phyloP scores from a whole-genome alignment of 768 basidiomycete species.

The Boletus pseudo-olivaceus region DNA sequence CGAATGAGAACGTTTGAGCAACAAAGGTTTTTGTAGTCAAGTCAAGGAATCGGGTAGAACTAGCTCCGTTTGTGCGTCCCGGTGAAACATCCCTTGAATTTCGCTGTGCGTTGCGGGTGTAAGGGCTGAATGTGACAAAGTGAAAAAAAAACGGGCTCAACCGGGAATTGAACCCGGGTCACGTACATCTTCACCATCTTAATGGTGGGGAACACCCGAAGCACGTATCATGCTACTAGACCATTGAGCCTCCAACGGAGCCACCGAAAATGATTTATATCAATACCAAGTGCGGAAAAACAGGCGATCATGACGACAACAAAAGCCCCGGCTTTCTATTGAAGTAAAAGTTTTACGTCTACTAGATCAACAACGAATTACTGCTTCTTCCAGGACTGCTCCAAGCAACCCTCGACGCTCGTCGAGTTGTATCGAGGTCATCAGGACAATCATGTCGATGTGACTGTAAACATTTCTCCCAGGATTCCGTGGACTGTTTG shows the following conservation, averaged over 20 bases:
- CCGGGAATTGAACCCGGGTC: constrained; percentile 38
- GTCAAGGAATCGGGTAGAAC: background rate
- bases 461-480: too few species aligned
- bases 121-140: background rate
- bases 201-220: constrained; percentile 28
- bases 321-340: too few species aligned
- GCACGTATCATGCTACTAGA: constrained; percentile 37
- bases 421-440: too few species aligned
- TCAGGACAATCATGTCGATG: too few species aligned
- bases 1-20: background rate
- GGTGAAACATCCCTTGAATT: constrained; percentile 15
- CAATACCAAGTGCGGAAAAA: background rate
- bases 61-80: background rate
- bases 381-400: background rate
- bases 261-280: background rate
- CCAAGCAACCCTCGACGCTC: too few species aligned
- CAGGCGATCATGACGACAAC: too few species aligned
- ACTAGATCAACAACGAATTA: too few species aligned
- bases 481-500: too few species aligned
- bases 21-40: background rate
- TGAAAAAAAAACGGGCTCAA: constrained; percentile 22
- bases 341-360: too few species aligned
- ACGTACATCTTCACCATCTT: constrained; percentile 33
- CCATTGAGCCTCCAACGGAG: constrained; percentile 28
- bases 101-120: background rate